phyloP scores from a whole-genome alignment of 179 eudicot species.

The Drosera spatulata region DNA sequence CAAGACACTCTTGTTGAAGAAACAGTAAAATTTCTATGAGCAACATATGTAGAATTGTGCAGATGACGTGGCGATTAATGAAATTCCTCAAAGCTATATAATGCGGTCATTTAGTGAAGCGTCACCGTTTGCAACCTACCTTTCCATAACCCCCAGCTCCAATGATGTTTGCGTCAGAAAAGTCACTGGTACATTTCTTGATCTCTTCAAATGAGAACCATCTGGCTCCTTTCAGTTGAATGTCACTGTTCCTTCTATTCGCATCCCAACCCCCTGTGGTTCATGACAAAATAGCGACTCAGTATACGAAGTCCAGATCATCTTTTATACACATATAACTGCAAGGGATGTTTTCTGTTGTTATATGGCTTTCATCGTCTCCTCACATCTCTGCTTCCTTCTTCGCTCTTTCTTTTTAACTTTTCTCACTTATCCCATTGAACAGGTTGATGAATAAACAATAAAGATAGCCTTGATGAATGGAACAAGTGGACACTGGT shows the following conservation, averaged over 20 bases:
- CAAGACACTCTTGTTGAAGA: too few species aligned
- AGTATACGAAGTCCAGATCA: not conserved
- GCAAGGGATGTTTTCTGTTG: too few species aligned
- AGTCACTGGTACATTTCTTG: conserved; percentile 49
- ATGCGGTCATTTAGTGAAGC: not conserved
- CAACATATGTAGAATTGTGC: too few species aligned
- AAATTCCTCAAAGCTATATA: not conserved
- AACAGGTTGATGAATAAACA: too few species aligned
- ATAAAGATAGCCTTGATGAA: too few species aligned
- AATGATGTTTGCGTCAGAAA: conserved; percentile 46
- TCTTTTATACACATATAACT: too few species aligned
- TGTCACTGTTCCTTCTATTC: conserved; percentile 34
- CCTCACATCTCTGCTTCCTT: too few species aligned
- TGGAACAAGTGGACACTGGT: too few species aligned
- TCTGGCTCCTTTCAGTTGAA: conserved; percentile 65
- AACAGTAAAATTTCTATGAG: too few species aligned
- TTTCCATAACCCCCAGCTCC: conserved; percentile 89
- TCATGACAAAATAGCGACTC: not conserved
- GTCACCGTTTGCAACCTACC: conserved; percentile 17
- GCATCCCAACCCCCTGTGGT: conserved; percentile 57
- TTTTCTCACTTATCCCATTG: too few species aligned
- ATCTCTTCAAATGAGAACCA: conserved; percentile 58
- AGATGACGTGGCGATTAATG: not conserved
- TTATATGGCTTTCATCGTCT: too few species aligned
- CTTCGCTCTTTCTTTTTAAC: too few species aligned